These are phyloP conservation scores for Rosellinia necatrix DNA, from an alignment of 2,329 filamentous ascomycete genomes.

Conservation along the genomic window DNA sequence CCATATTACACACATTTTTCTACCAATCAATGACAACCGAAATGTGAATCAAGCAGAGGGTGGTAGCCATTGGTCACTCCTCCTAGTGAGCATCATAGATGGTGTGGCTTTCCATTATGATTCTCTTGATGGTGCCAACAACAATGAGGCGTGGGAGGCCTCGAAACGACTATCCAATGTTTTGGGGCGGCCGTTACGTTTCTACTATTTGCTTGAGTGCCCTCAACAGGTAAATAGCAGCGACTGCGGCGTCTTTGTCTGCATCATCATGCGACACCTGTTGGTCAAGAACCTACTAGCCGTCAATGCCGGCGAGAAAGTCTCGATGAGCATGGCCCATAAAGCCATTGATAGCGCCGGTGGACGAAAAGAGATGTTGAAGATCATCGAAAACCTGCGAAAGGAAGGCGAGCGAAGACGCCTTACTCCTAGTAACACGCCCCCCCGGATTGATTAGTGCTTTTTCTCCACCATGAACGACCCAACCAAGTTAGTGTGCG, in stretches of 20 bases:
- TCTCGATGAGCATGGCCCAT: conserved; percentile 90
- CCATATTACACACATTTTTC: conserved; percentile 86
- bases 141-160: conserved; percentile 71
- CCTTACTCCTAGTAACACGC: conserved; percentile 46
- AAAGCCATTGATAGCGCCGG: conserved; percentile 80
- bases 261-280: conserved; percentile 92
- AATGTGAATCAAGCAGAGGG: conserved; percentile 81
- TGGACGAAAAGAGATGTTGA: conserved; percentile 87
- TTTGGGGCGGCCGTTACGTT: conserved; percentile 69
- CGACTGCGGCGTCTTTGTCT: conserved; percentile 96
- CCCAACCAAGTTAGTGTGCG: not conserved
- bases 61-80: conserved; percentile 91
- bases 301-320: conserved; percentile 80
- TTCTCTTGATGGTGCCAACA: conserved; percentile 77
- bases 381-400: conserved; percentile 82
- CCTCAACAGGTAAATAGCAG: conserved; percentile 91
- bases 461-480: not conserved
- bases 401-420: conserved; percentile 83
- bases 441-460: conserved; percentile 50
- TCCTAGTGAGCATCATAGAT: conserved; percentile 87
- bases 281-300: conserved; percentile 80
- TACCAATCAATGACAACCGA: conserved; percentile 89
- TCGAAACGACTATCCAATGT: conserved; percentile 71
- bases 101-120: conserved; percentile 97
- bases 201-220: conserved; percentile 80